A percentile compares a stretch with the other conserved stretches of the same genome.
Conservation (phyloP, 1,139 yeast species). For the Lizanozyma gosingica region DNA sequence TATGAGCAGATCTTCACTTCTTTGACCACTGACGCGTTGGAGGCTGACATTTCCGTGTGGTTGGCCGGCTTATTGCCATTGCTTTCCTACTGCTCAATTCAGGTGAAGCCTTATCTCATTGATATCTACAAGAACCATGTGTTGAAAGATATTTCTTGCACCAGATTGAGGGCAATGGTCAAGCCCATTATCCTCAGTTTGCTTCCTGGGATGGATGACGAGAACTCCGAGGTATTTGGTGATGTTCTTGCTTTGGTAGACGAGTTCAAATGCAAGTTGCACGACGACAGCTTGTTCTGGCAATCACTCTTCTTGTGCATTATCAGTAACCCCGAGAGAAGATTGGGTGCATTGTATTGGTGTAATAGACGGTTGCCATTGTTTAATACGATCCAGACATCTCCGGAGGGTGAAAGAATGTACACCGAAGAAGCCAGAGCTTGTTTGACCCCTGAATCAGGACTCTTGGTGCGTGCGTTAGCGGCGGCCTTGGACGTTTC, state of each 20-base stretch:
- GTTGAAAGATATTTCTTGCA: conserved; percentile 37
- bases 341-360: conserved; percentile 81
- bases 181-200: conserved; percentile 68
- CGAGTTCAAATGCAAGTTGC: conserved; percentile 44
- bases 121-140: conserved; percentile 50
- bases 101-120: conserved; percentile 71
- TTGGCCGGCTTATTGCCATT: conserved; percentile 83
- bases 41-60: conserved; percentile 58
- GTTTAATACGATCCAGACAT: conserved; percentile 17
- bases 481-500: conserved; percentile 55
- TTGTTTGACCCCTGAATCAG: conserved; percentile 67
- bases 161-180: conserved; percentile 42
- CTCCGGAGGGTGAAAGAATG: conserved; percentile 6
- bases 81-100: conserved; percentile 79
- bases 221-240: conserved; percentile 71
- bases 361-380: conserved; percentile 59
- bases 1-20: conserved; percentile 63
- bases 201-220: conserved; percentile 87
- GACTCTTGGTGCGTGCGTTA: conserved; percentile 66
- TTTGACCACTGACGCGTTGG: conserved; percentile 43
- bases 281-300: conserved; percentile 79
- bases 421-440: conserved; percentile 42
- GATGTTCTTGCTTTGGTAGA: conserved; percentile 55
- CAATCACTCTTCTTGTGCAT: conserved; percentile 66
- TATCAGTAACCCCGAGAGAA: conserved; percentile 67